Conservation (phyloP, 2,329 filamentous ascomycete genomes). For the Cordyceps cicadae region DNA sequence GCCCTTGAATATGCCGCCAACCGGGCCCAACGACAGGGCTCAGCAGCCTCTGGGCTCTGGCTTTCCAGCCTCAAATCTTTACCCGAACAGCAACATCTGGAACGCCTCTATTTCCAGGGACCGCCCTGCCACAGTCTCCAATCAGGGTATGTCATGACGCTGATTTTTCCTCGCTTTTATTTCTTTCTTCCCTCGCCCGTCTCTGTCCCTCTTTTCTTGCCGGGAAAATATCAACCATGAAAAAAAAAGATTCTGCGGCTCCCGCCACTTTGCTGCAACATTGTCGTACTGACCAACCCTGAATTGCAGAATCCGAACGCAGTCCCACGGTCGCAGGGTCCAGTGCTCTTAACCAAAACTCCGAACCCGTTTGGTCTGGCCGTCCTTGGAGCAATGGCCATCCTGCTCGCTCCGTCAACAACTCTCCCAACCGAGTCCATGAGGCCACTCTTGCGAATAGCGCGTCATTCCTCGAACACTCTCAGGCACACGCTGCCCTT, state of each 20-base stretch:
- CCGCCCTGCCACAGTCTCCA: slow-evolving; percentile 30
- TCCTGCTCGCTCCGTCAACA: slow-evolving; percentile 36
- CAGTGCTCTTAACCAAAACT: slow-evolving; percentile 58
- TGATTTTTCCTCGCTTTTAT: not conserved
- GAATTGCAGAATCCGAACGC: slow-evolving; percentile 22
- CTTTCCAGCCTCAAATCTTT: slow-evolving; percentile 29
- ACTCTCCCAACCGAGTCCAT: slow-evolving; percentile 51
- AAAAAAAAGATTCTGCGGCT: no score
- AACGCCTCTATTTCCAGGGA: slow-evolving; percentile 35
- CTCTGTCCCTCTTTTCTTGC: not conserved
- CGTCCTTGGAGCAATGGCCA: slow-evolving; percentile 52
- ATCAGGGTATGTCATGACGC: slow-evolving; percentile 34
- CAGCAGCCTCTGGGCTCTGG: slow-evolving; percentile 33
- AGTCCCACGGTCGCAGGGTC: slow-evolving; percentile 60
- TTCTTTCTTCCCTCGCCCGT: not conserved
- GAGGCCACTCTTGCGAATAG: slow-evolving; percentile 37
- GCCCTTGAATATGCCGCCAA: slow-evolving; percentile 30
- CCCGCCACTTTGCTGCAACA: not conserved
- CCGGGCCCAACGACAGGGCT: slow-evolving; percentile 24
- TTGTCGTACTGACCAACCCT: not conserved
- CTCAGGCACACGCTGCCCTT: slow-evolving; percentile 37
- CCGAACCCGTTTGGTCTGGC: slow-evolving; percentile 54
- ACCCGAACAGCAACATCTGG: slow-evolving; percentile 28
- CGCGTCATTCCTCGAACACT: slow-evolving; percentile 36
- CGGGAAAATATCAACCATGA: no score